Conservation (phyloP, 164 flowering plant genomes). For the Cinnamomum micranthum region DNA sequence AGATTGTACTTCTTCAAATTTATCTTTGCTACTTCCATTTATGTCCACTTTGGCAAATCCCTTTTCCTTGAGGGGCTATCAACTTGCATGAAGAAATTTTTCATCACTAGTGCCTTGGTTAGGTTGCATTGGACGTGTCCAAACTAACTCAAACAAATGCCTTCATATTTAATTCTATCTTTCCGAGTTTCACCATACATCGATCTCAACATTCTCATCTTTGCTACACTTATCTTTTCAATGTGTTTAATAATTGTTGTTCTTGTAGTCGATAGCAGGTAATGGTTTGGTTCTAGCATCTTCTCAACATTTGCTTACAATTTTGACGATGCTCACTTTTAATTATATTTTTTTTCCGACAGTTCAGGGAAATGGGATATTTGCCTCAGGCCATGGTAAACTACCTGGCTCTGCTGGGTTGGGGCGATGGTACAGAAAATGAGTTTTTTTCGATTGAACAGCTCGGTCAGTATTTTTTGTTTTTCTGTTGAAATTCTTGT, state of each 20-base stretch:
- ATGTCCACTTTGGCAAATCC: background rate
- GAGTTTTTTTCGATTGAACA: conserved; percentile 82
- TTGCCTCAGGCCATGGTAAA: conserved; percentile 94
- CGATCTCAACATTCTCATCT: no score
- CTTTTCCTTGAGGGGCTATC: background rate
- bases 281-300: background rate
- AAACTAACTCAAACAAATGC: no score
- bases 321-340: background rate
- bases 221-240: no score
- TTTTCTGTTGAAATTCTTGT: background rate
- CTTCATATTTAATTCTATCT: no score
- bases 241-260: conserved; percentile 25
- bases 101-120: no score
- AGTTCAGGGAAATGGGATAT: conserved; percentile 97
- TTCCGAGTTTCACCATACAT: no score
- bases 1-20: no score
- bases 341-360: conserved; percentile 6
- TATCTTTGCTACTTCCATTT: no score
- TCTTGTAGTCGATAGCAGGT: background rate
- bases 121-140: no score
- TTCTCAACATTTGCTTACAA: background rate
- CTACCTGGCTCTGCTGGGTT: conserved; percentile 90
- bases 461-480: conserved; percentile 61
- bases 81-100: no score
- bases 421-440: conserved; percentile 98